Evolutionary conservation across 805 yeast species (phyloP).

Genomic region (Scheffersomyces amazonensis): DNA sequence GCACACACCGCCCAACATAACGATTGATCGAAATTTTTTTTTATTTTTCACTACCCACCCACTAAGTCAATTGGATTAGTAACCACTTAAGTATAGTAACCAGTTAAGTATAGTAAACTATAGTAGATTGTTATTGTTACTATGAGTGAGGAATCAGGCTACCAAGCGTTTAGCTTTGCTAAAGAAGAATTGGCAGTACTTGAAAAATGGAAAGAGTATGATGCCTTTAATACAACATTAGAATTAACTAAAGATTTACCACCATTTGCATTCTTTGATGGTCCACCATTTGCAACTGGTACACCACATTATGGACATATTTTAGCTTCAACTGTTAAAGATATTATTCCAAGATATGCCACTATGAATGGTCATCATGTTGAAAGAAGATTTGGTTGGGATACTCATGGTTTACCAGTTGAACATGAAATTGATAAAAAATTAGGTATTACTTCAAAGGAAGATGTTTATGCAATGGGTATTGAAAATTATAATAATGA

Average conservation of each 20-base stretch:
- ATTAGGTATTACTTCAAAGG: slow-evolving; percentile 87
- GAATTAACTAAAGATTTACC: slow-evolving; percentile 83
- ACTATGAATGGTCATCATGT: slow-evolving; percentile 96
- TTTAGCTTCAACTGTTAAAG: slow-evolving; percentile 94
- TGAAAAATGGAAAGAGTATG: slow-evolving; percentile 80
- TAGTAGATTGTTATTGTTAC: neutral
- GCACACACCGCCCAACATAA: too few relatives aligned
- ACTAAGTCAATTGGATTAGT: neutral
- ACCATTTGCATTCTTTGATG: slow-evolving; percentile 92
- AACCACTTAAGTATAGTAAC: neutral
- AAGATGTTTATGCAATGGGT: slow-evolving; percentile 92
- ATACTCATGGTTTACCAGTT: slow-evolving; percentile 97
- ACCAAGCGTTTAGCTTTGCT: slow-evolving; percentile 65
- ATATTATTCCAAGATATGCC: slow-evolving; percentile 95
- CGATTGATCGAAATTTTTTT: too few relatives aligned
- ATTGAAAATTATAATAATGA: slow-evolving; percentile 91
- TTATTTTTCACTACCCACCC: neutral
- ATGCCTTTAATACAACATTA: slow-evolving; percentile 88
- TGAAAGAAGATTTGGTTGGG: slow-evolving; percentile 99
- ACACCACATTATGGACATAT: slow-evolving; percentile 99
- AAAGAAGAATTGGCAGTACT: slow-evolving; percentile 84
- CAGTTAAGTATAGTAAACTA: too few relatives aligned
- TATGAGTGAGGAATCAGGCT: slow-evolving; percentile 18
- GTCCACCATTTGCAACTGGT: slow-evolving; percentile 99
- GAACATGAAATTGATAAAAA: slow-evolving; percentile 99